Evolutionary conservation across 345 rosid genomes (phyloP), one percentile per base, ranked within the genome.

Genomic region (Camelina hispida): DNA sequence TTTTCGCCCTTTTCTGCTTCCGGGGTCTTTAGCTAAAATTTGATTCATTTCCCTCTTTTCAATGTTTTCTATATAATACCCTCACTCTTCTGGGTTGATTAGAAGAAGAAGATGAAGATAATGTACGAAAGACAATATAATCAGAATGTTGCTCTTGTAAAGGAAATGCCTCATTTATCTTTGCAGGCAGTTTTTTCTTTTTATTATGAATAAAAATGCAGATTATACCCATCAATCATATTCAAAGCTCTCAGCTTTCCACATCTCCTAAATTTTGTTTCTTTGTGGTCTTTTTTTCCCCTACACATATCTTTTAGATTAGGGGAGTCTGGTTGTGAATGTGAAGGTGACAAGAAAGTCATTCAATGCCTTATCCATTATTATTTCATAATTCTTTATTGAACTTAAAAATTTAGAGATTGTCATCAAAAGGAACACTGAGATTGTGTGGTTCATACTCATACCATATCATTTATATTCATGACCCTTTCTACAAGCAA

Each of bases 71-170:
- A 28, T 28, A 42, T 22, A 72, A 42, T 22, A 72, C 68, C 74
- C 37, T 54, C 52, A 65, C 55, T 72, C 81, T 37, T 67, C 72
- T 67, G 52, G 62, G 73, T 74, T 76, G 48, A 61, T 28, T 66
- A 78, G 73, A 78, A 30, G 69, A 61, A 48, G 76, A 53, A 18
- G 68, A 67, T 4, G 68, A 68, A 22, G 46, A 65, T 48, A 17
- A 48, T 78, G 78, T 78, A 72, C 67, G 52, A 72, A 73, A 61
- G 69, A 73, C 78, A 17, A 53, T 63, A 81, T 79, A 51, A n/a
- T n/a, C n/a, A n/a, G n/a, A n/a, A 23, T 72, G 74, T 74, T 79
- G 83, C 83, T 53, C 69, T 78, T 85, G 89, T 80, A 83, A 83
- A 87, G 84, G 80, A 78, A 28, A 61, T 34, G 72, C 72, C 62